These are phyloP conservation scores for Sporisorium reilianum DNA, from an alignment of 1,284 basidiomycete genomes.

Conservation along the genomic window DNA sequence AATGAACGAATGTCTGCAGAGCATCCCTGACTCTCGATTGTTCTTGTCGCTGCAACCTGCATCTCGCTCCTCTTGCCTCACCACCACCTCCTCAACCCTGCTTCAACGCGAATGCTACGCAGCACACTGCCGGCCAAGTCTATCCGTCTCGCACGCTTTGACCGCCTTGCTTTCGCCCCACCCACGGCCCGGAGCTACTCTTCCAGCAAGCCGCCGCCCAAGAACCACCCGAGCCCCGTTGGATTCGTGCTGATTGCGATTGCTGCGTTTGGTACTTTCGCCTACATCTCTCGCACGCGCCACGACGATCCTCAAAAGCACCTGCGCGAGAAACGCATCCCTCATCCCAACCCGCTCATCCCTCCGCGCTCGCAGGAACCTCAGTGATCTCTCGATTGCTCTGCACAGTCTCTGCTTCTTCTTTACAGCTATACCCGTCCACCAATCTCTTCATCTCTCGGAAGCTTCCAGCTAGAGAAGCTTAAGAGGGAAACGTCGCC, in stretches of 20 bases:
- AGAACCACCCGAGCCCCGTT: constrained; percentile 57
- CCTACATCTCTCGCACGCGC: constrained; percentile 54
- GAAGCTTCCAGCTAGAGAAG: constrained; percentile 26
- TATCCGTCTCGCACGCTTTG: constrained; percentile 34
- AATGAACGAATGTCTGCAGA: not conserved
- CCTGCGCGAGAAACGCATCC: constrained; percentile 58
- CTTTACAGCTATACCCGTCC: not conserved
- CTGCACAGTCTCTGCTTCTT: not conserved
- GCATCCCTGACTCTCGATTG: constrained; percentile 3
- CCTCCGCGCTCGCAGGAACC: constrained; percentile 56
- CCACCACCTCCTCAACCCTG: not conserved
- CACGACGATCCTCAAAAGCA: constrained; percentile 58
- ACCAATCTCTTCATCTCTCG: constrained; percentile 7
- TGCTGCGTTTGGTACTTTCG: constrained; percentile 59
- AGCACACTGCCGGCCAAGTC: constrained; percentile 19
- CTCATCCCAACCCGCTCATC: constrained; percentile 63
- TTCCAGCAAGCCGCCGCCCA: constrained; percentile 20
- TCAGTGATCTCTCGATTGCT: constrained; percentile 17
- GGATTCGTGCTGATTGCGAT: constrained; percentile 54
- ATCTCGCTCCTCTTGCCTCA: not conserved
- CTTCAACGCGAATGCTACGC: constrained; percentile 29
- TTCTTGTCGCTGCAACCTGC: not conserved
- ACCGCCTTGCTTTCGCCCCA: constrained; percentile 18
- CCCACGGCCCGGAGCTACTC: constrained; percentile 20
- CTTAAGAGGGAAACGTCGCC: constrained; percentile 21